Evolutionary conservation across 2,329 filamentous ascomycete genomes (phyloP).

Genomic region (Byssothecium circinans): DNA sequence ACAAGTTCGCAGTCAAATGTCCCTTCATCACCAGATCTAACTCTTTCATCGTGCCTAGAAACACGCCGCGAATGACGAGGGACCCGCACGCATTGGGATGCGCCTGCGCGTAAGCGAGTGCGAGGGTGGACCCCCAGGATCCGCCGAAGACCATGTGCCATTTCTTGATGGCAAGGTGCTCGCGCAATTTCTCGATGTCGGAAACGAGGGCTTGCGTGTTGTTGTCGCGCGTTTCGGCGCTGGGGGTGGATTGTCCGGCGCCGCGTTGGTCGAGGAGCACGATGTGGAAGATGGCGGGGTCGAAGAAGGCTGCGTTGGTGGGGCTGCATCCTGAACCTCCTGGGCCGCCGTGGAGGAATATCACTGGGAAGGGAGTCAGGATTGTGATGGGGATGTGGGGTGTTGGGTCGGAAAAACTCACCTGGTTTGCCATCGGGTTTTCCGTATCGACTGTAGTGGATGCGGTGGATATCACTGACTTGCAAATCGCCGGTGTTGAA

Average conservation of each 20-base stretch:
- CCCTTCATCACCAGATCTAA: constrained; percentile 34
- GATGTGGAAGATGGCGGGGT: constrained; percentile 46
- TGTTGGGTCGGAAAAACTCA: constrained; percentile 8
- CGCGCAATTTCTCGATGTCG: constrained; percentile 47
- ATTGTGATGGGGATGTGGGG: neutral
- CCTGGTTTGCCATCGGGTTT: constrained; percentile 38
- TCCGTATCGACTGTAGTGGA: constrained; percentile 41
- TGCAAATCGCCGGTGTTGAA: constrained; percentile 31
- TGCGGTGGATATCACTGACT: constrained; percentile 30
- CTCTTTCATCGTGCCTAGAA: constrained; percentile 38
- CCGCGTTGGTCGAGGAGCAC: constrained; percentile 51
- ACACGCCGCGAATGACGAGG: constrained; percentile 47
- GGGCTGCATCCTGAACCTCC: constrained; percentile 35
- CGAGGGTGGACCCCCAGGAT: constrained; percentile 49
- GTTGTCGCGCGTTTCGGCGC: constrained; percentile 44
- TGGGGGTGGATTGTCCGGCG: constrained; percentile 44
- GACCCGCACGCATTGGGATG: constrained; percentile 41
- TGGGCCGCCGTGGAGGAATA: constrained; percentile 49
- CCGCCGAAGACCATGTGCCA: constrained; percentile 50
- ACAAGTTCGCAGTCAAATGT: constrained; percentile 28
- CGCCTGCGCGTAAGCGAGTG: constrained; percentile 46
- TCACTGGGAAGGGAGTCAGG: constrained; percentile 17
- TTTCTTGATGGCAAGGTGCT: constrained; percentile 43
- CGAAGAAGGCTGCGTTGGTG: constrained; percentile 43
- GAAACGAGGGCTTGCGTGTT: constrained; percentile 45